Evolutionary conservation across 768 basidiomycete genomes (phyloP), one percentile per base, ranked within the genome.

Genomic region (Serendipita indica): DNA sequence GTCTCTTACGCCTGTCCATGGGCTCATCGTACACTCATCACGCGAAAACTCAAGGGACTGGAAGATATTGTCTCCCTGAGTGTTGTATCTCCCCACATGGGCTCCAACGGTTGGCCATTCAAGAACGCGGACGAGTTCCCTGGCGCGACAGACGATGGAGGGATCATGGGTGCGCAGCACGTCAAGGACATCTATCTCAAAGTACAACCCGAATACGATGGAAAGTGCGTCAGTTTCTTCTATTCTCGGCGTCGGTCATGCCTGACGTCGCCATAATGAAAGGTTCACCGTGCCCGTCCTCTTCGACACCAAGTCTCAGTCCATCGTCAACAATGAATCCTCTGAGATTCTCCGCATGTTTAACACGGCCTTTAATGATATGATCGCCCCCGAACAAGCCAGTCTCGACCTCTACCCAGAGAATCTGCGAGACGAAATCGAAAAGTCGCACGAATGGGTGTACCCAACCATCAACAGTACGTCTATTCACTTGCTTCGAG

Each of bases 291-390:
- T 91, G 6, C 92, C 92, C 3, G 71, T 90, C 33, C 75, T 99
- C 3, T 99, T 90, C 89, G 96, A 98, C 72, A 93, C 83, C 74
- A 88, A 93, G 69, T 72, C 68, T 39, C 72, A 83, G 43, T 86
- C 84, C 37, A 86, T 97, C 63, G 96, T 99, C 60, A 97, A 91
- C 74, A 98, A 97, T 68, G 94, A 99, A 68, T 85, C 83, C 63
- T 82, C 86, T 2, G 94, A 98, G 72, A 92, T 98, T 67, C 90
- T 98, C 66, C 83, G 94, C 59, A 86, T 94, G 5, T 79, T 98
- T 72, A 97, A 99, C 71, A 76, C 77, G 4, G 83, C 78, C 1
- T 93, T 94, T 73, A 83, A 96, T 68, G 73, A 82, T 20, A 64
- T 84, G 18, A 60, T 96, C 4, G 76, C 86, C 2, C 68, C 74